phyloP scores from a whole-genome alignment of 1,139 yeast genomes.

The Blastobotrys malaysiensis region DNA sequence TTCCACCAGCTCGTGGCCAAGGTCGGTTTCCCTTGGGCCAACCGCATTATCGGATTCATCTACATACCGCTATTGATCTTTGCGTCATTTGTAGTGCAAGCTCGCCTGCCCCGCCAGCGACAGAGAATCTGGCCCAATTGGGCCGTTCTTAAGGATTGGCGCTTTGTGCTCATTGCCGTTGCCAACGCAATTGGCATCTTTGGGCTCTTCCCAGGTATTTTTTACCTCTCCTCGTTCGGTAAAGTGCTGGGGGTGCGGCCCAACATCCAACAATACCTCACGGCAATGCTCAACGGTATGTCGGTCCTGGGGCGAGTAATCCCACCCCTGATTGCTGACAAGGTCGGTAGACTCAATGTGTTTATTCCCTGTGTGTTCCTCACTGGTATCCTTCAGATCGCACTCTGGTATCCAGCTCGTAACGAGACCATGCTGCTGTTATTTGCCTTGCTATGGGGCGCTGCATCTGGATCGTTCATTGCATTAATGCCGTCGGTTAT shows the following conservation, averaged over 20 bases:
- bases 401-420: conserved; percentile 28
- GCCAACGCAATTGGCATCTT: conserved; percentile 31
- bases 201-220: conserved; percentile 37
- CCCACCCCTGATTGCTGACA: conserved; percentile 45
- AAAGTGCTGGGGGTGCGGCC: conserved; percentile 30
- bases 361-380: conserved; percentile 31
- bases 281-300: conserved; percentile 47
- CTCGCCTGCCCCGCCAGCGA: conserved; percentile 26
- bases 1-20: conserved; percentile 34
- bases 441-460: conserved; percentile 45
- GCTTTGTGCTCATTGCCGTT: conserved; percentile 19
- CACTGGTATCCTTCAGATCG: conserved; percentile 25
- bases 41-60: conserved; percentile 43
- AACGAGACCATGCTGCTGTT: conserved; percentile 24
- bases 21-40: conserved; percentile 51
- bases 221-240: conserved; percentile 38
- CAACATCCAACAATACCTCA: conserved; percentile 25
- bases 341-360: conserved; percentile 38
- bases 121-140: conserved; percentile 15
- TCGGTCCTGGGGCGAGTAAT: conserved; percentile 47
- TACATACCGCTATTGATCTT: conserved; percentile 37
- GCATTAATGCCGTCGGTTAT: conserved; percentile 38
- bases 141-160: conserved; percentile 19
- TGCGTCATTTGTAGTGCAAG: conserved; percentile 31
- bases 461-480: conserved; percentile 39